These are phyloP conservation scores for Panicum virgatum DNA, from an alignment of 202 grass and related monocot species.

Conservation along the genomic window DNA sequence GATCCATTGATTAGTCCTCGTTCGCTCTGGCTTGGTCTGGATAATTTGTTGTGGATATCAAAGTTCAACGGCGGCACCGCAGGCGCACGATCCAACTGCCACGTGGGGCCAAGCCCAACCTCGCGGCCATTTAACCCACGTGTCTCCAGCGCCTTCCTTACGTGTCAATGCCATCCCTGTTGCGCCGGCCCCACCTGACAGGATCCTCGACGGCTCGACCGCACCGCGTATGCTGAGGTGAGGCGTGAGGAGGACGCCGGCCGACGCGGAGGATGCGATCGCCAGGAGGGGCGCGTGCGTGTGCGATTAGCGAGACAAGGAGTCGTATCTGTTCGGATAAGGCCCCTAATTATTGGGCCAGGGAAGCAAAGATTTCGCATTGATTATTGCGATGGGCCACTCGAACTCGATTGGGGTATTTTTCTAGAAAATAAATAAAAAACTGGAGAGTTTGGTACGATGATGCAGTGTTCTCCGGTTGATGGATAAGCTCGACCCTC, in stretches of 20 bases:
- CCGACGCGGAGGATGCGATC: slow-evolving; percentile 25
- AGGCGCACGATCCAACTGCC: background rate
- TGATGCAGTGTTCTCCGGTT: background rate
- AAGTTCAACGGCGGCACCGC: background rate
- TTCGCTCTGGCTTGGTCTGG: background rate
- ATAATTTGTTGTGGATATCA: slow-evolving; percentile 27
- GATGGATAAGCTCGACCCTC: slow-evolving; percentile 36
- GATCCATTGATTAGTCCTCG: background rate
- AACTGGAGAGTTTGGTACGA: background rate
- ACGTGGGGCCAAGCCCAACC: background rate
- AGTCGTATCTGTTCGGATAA: slow-evolving; percentile 43
- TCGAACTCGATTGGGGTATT: background rate
- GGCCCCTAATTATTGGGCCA: slow-evolving; percentile 21
- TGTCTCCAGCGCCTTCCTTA: background rate
- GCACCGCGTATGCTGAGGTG: background rate
- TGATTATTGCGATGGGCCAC: slow-evolving; percentile 19
- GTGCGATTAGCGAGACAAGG: slow-evolving; percentile 22
- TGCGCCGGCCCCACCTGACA: slow-evolving; percentile 15
- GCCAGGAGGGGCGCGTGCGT: background rate
- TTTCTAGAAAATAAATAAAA: slow-evolving; percentile 17
- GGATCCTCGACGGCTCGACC: background rate
- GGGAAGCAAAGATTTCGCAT: background rate
- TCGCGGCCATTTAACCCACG: background rate
- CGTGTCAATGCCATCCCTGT: slow-evolving; percentile 12
- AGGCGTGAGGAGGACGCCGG: too few species aligned